Evolutionary conservation across 2,329 filamentous ascomycete genomes (phyloP).

Genomic region (Aspergillus udagawae): DNA sequence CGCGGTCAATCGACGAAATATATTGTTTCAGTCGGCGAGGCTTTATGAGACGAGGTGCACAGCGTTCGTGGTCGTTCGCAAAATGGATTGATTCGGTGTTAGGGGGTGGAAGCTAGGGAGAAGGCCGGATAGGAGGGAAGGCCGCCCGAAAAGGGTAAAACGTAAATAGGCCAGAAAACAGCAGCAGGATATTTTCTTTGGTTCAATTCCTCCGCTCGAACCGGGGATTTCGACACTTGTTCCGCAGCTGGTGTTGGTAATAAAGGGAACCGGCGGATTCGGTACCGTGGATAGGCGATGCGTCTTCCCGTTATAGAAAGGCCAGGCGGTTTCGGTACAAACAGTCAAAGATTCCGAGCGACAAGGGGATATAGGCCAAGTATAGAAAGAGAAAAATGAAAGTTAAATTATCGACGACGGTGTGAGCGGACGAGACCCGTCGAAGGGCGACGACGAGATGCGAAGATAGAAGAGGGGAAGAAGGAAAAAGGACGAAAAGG

Average conservation of each 20-base stretch:
- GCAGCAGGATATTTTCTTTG: neutral
- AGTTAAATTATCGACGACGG: neutral
- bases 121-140: constrained; percentile 9
- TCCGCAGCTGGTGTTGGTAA: constrained; percentile 11
- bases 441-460: constrained; percentile 1
- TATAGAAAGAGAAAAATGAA: neutral
- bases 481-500: constrained; percentile 5
- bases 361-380: neutral
- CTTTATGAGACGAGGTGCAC: neutral
- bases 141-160: constrained; percentile 29
- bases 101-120: neutral
- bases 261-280: constrained; percentile 10
- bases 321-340: neutral
- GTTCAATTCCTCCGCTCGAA: constrained; percentile 3
- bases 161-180: constrained; percentile 27
- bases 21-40: neutral
- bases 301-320: neutral
- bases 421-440: neutral
- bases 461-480: constrained; percentile 2
- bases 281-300: constrained; percentile 18
- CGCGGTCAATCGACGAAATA: neutral
- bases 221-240: constrained; percentile 13
- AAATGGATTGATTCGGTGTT: neutral
- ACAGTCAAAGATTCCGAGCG: neutral
- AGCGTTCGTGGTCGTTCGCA: neutral